Base-by-base conservation (phyloP, 768 basidiomycete species). In the Clathrus columnatus region DNA sequence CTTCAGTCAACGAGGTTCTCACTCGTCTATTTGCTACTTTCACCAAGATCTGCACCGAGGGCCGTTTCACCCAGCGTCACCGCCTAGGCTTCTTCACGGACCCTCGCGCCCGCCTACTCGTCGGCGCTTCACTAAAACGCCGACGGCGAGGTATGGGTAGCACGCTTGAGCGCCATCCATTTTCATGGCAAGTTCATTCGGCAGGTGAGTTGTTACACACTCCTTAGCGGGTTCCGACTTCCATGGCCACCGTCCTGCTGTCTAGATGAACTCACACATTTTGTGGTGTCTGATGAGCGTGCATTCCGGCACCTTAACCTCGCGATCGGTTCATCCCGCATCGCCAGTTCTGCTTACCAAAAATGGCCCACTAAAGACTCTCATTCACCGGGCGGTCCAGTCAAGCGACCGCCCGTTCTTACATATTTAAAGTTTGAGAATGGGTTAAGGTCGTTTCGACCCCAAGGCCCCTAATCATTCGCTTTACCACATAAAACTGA, bases 391-490 rank as follows among this genome's bases (percentile, higher is more conserved):
- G 68, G 67, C 70, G 66, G 73, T 74, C 72, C 74, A 74, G 71
- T 62, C 60, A 71, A 77, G 76, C 60, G 72, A 77, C 74, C 67
- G 72, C 70, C 66, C 68, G 72, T 70, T 77, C 76, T 77, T 78
- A 77, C 77, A 75, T 73, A 79, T 79, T 79, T 75, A 78, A 77
- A 79, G 78, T 79, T 79, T 79, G 77, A 79, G 78, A 79, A 79
- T 85, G 84, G 84, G 83, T 85, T 83, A 83, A 87, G 84, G 82
- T 81, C 80, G 82, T 85, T 85, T 81, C 82, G 79, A 81, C 85
- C 85, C 77, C 83, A 84, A 85, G 82, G 82, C 83, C 83, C 83
- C 84, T 86, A 87, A 85, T 86, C 85, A 87, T 87, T 87, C 83
- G 83, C 82, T 84, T 83, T 83, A 71, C 73, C 75, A 73, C 75